Conservation (phyloP, 2,329 filamentous ascomycete genomes). For the Berkeleyomyces rouxiae region DNA sequence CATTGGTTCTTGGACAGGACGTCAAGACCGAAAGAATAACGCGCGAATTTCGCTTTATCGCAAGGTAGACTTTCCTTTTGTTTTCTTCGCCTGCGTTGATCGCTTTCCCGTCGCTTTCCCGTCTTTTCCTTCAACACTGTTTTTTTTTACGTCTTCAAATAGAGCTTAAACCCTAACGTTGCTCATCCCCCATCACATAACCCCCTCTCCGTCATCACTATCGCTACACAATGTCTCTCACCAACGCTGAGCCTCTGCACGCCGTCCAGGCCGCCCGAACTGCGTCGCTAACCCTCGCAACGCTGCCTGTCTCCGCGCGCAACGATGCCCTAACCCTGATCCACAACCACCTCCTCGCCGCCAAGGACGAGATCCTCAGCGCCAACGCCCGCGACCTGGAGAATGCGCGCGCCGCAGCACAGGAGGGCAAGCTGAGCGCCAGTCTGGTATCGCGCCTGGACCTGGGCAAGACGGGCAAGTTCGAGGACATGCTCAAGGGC, state of each 20-base stretch:
- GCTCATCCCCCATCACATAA: neutral
- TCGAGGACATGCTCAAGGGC: constrained; percentile 92
- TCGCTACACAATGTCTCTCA: constrained; percentile 57
- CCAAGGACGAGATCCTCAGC: constrained; percentile 60
- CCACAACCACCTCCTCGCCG: constrained; percentile 53
- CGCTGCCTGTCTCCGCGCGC: constrained; percentile 56
- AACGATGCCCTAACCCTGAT: constrained; percentile 77
- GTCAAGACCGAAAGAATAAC: neutral
- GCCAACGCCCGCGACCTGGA: constrained; percentile 77
- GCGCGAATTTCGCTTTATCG: neutral
- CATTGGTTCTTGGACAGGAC: neutral
- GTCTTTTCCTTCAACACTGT: neutral
- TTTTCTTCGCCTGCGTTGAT: neutral
- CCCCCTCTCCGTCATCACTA: neutral
- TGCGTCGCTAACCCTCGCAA: constrained; percentile 69
- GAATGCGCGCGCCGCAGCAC: constrained; percentile 54
- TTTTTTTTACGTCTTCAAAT: neutral
- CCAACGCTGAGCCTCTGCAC: constrained; percentile 62
- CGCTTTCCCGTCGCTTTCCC: neutral
- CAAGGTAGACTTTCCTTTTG: neutral
- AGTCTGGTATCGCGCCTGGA: constrained; percentile 82
- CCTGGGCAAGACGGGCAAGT: constrained; percentile 74
- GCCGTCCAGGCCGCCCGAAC: constrained; percentile 63
- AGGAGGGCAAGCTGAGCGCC: constrained; percentile 57
- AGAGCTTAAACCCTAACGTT: neutral